These are phyloP conservation scores for Typha latifolia DNA, from an alignment of 176 grass and related monocot genomes.

Conservation along the genomic window DNA sequence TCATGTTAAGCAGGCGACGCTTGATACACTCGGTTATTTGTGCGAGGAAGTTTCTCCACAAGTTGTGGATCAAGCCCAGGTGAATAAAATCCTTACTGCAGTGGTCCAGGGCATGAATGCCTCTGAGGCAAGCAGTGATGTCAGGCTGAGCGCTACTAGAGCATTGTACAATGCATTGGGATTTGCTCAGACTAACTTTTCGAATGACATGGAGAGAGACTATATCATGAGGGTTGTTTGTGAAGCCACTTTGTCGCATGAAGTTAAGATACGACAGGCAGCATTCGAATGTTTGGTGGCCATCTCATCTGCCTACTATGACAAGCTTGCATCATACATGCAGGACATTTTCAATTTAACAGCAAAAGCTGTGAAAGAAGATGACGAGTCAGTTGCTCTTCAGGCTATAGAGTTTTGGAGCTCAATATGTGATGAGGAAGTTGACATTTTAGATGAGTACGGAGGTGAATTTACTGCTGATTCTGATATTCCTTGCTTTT, in stretches of 20 bases:
- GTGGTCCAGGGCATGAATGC: constrained; percentile 92
- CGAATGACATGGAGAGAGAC: constrained; percentile 86
- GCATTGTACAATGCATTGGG: constrained; percentile 79
- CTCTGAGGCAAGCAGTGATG: constrained; percentile 61
- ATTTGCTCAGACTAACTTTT: constrained; percentile 74
- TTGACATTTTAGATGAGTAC: constrained; percentile 82
- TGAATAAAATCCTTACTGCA: constrained; percentile 83
- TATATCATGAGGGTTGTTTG: constrained; percentile 86
- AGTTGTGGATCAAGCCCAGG: constrained; percentile 66
- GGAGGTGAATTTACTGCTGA: constrained; percentile 70
- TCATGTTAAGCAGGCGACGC: constrained; percentile 59
- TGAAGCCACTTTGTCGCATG: constrained; percentile 52
- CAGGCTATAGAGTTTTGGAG: constrained; percentile 95
- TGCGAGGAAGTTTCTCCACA: constrained; percentile 78
- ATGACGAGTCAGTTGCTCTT: constrained; percentile 85
- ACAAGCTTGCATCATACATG: constrained; percentile 64
- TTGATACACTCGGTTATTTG: constrained; percentile 78
- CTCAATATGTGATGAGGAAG: constrained; percentile 87
- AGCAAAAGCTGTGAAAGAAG: constrained; percentile 71
- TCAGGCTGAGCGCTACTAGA: constrained; percentile 61
- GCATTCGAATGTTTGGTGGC: constrained; percentile 84
- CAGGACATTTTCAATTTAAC: constrained; percentile 78
- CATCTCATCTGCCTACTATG: constrained; percentile 76
- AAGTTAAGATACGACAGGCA: constrained; percentile 73
- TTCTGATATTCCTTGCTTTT: constrained; percentile 68